Percentiles rank a stretch among this genome's conserved stretches.
These are phyloP conservation scores for Vicia faba DNA, from an alignment of 306 rosid species.

Conservation along the genomic window DNA sequence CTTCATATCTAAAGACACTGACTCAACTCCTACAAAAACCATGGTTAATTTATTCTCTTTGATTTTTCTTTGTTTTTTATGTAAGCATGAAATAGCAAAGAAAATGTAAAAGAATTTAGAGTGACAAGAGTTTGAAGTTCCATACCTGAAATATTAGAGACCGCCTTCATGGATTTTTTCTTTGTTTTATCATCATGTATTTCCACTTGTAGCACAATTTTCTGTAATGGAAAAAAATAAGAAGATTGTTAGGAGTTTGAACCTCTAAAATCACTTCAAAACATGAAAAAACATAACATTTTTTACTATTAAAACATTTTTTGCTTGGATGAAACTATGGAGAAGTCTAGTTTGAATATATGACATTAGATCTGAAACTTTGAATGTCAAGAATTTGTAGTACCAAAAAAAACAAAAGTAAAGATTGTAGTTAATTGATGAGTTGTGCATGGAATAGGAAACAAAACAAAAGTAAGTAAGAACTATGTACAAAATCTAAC, in stretches of 20 bases:
- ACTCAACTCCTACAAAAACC: constrained; percentile 61
- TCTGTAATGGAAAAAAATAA: constrained; percentile 44
- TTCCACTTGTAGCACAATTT: constrained; percentile 55
- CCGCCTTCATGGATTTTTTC: constrained; percentile 61
- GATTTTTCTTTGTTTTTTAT: background rate
- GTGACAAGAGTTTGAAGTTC: background rate
- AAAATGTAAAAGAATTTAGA: background rate
- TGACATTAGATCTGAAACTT: constrained; percentile 13
- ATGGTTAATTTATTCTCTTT: background rate
- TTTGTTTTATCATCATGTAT: constrained; percentile 46
- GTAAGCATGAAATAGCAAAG: background rate
- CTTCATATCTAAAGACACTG: constrained; percentile 60
- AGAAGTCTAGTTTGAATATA: background rate
- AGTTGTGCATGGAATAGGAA: background rate
- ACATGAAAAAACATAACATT: background rate
- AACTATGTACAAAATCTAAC: background rate
- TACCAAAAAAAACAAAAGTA: background rate
- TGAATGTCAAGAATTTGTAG: constrained; percentile 13
- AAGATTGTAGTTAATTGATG: background rate
- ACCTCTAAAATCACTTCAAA: background rate
- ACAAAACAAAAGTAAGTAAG: constrained; percentile 2
- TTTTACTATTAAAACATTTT: background rate
- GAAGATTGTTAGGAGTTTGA: background rate
- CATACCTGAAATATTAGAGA: constrained; percentile 65
- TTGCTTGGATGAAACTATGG: background rate